Percentiles rank a stretch among this genome's conserved stretches.
These are phyloP conservation scores for Scopulariopsis brevicaulis DNA, from an alignment of 2,329 filamentous ascomycete species.

Conservation along the genomic window DNA sequence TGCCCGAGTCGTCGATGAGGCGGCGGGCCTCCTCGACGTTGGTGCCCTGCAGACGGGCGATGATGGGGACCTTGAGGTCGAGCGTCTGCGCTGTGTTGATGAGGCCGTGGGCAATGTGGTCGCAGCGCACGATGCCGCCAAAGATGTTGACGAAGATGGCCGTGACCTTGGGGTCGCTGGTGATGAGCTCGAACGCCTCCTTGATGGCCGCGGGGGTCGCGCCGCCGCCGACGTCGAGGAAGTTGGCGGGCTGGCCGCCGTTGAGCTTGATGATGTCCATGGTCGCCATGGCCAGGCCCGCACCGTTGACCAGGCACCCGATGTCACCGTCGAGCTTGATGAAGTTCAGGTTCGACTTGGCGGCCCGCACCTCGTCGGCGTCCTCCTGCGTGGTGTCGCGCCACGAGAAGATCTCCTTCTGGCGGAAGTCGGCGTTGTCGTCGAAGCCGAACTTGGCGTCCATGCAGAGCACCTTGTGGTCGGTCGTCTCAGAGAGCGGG, in stretches of 20 bases:
- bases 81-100: constrained; percentile 91
- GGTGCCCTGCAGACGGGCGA: constrained; percentile 93
- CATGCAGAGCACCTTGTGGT: constrained; percentile 98
- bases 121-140: constrained; percentile 95
- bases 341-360: constrained; percentile 93
- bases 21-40: constrained; percentile 94
- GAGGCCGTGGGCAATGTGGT: constrained; percentile 91
- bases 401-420: constrained; percentile 92
- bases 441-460: constrained; percentile 98
- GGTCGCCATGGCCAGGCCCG: constrained; percentile 97
- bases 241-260: constrained; percentile 91
- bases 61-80: constrained; percentile 93
- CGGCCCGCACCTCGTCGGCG: constrained; percentile 92
- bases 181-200: constrained; percentile 97
- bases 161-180: constrained; percentile 93
- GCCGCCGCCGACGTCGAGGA: constrained; percentile 96
- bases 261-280: constrained; percentile 99
- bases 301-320: constrained; percentile 97
- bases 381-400: constrained; percentile 95
- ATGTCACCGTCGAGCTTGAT: constrained; percentile 99
- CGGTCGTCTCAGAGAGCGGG: constrained; percentile 93
- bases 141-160: constrained; percentile 99
- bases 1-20: constrained; percentile 87
- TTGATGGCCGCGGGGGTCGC: constrained; percentile 94
- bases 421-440: constrained; percentile 97